Base-by-base conservation (phyloP, 2,329 filamentous ascomycete genomes). In the Ophiosphaerella narmari region DNA sequence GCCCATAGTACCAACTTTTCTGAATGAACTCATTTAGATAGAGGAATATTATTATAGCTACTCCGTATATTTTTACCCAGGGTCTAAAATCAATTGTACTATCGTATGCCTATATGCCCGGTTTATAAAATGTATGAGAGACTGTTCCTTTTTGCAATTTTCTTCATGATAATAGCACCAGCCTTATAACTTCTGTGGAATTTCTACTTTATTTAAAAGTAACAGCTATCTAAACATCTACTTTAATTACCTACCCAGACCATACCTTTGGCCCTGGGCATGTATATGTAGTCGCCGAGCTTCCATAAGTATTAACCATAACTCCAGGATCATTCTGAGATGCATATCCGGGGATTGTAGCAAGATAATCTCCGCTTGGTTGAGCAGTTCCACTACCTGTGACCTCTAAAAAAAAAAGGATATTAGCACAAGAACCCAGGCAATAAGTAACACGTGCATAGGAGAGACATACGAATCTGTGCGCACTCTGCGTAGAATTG, bases 401-500 rank as follows among this genome's bases (percentile, higher is more conserved):
- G 26, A 84, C 77, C n/a, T 72, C 73, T 26, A 84, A 56, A 16
- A 7, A 14, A 31, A 18, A 21, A 21, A 9, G 8, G 7, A 13
- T 14, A 16, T 40, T 12, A 40, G 38, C 23, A 23, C 31, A 3
- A 18, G 18, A 18, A 18, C 18, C 4, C 4, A 21, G 4, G 3
- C 4, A 21, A 21, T 21, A 21, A 21, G 18, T 21, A 21, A 4
- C 4, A 21, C 18, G 18, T 21, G 18, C 18, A 4, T 2, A 21
- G 18, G 4, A 21, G 18, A 21, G 12, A 13, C 24, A 18, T 39
- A 34, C 26, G 6, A 33, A 42, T 29, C 65, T 84, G 81, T 0
- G 81, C 82, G 54, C 82, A 85, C 65, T 84, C 82, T 13, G 81
- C 77, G 60, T 83, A 83, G 60, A 82, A 79, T 57, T 80, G 77